Base-by-base conservation (phyloP, 768 basidiomycete species). In the Fistulinella prunicolor region DNA sequence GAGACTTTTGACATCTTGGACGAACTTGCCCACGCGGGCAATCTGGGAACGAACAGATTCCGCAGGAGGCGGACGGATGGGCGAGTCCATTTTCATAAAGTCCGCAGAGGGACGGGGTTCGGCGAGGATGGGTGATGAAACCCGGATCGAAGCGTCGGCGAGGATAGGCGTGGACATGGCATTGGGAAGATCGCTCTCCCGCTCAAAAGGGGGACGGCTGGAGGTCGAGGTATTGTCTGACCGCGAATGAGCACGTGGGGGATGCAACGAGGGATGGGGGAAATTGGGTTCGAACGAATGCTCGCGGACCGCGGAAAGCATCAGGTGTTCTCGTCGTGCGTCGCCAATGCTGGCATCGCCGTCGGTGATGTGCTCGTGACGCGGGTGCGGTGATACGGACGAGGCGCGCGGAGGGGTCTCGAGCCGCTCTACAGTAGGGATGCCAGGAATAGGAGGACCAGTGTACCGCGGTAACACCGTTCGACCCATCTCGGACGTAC, bases 11-110 rank as follows among this genome's bases (percentile, higher is more conserved):
- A 79, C 44, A n/a, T 67, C 63, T 9, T 61, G 61, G 16, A 75
- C 46, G 44, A 77, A 68, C 29, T 68, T 58, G 10, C 65, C 60
- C 10, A 73, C 38, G 13, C 73, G 71, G 2, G 56, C 57, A 23
- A 77, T 38, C 35, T 76, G 74, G 57, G 50, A 67, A 13, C 62
- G 54, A 22, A 67, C 53, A 12, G 66, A 68, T 37, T 68, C 64
- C 8, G 65, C 62, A 0, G 74, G 69, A 0, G 61, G 65, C 5
- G 71, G 68, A 7, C 72, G 71, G n/a, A 73, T 63, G 2, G 70
- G 69, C 2, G 71, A 66, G 6, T 70, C 67, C 76, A 80, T 77
- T 51, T 76, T 76, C 22, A 69, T 74, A 53, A 78, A 79, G 50
- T 78, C 76, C 0, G 75, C 63, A 4, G 69, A 73, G 12, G 66